These are phyloP conservation scores for Stygiomarasmius scandens DNA, from an alignment of 1,284 basidiomycete genomes.

Conservation along the genomic window DNA sequence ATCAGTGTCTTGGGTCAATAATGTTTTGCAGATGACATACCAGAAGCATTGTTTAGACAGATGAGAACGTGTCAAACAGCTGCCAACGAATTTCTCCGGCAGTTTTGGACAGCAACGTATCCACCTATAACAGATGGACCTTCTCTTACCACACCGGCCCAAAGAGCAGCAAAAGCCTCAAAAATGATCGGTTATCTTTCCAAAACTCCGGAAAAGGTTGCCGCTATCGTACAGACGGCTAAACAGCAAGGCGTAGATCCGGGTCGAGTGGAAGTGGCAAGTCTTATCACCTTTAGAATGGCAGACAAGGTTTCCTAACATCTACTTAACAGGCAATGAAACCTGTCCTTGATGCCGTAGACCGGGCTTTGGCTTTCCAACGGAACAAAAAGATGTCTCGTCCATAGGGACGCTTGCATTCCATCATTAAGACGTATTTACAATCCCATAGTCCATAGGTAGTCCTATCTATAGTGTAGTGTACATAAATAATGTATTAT, in stretches of 20 bases:
- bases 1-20: constrained; percentile 6
- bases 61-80: constrained; percentile 91
- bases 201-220: constrained; percentile 81
- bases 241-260: constrained; percentile 66
- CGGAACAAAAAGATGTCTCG: constrained; percentile 37
- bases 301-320: constrained; percentile 6
- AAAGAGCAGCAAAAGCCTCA: constrained; percentile 73
- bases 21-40: constrained; percentile 67
- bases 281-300: constrained; percentile 31
- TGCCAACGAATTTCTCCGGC: constrained; percentile 93
- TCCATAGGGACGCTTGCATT: constrained; percentile 17
- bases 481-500: constrained; percentile 33
- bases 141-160: constrained; percentile 53
- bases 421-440: constrained; percentile 20
- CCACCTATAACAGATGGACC: constrained; percentile 70
- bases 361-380: constrained; percentile 73
- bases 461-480: constrained; percentile 18
- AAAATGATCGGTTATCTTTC: constrained; percentile 86
- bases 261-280: constrained; percentile 65
- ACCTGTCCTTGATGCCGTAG: constrained; percentile 77
- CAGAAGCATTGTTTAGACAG: constrained; percentile 75
- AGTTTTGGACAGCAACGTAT: constrained; percentile 91
- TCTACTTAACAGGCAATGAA: constrained; percentile 68
- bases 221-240: constrained; percentile 71
- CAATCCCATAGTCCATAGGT: constrained; percentile 5